These are phyloP conservation scores for Tulasnella sp. DNA, from an alignment of 768 basidiomycete genomes.

Conservation along the genomic window DNA sequence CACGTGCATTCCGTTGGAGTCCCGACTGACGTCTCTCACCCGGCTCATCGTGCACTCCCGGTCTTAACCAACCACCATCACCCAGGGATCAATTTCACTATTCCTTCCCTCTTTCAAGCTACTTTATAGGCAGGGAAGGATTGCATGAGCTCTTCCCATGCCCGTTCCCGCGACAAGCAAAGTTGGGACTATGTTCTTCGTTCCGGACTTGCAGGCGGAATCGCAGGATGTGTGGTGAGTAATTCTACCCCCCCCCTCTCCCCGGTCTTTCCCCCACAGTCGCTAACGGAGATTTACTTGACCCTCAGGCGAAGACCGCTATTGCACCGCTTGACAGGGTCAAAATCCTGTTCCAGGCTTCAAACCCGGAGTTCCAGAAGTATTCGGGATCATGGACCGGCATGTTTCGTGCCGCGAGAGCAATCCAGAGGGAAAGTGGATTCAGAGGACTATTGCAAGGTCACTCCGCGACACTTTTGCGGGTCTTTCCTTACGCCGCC, in stretches of 20 bases:
- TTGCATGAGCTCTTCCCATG: constrained; percentile 28
- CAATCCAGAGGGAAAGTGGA: constrained; percentile 58
- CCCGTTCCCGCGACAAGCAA: constrained; percentile 51
- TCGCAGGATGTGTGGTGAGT: constrained; percentile 90
- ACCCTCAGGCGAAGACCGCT: constrained; percentile 77
- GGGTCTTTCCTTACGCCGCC: constrained; percentile 95
- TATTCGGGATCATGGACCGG: constrained; percentile 91
- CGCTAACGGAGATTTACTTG: constrained; percentile 27
- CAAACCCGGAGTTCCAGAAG: constrained; percentile 89
- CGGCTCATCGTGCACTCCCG: not conserved
- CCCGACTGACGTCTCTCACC: constrained; percentile 9
- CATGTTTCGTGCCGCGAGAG: constrained; percentile 66
- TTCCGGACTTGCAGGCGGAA: constrained; percentile 86
- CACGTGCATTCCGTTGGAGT: constrained; percentile 4
- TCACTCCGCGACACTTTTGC: constrained; percentile 88
- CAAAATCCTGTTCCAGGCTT: constrained; percentile 97
- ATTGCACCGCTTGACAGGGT: constrained; percentile 96
- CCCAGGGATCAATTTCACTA: not conserved
- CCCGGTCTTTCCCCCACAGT: constrained; percentile 26
- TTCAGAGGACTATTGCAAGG: constrained; percentile 86
- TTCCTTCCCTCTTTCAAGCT: constrained; percentile 1
- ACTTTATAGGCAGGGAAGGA: constrained; percentile 6
- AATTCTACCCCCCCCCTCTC: not conserved
- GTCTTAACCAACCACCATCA: not conserved
- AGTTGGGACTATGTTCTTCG: constrained; percentile 62